phyloP scores from a whole-genome alignment of 2,329 filamentous ascomycete species.

The Trichoderma sp. region DNA sequence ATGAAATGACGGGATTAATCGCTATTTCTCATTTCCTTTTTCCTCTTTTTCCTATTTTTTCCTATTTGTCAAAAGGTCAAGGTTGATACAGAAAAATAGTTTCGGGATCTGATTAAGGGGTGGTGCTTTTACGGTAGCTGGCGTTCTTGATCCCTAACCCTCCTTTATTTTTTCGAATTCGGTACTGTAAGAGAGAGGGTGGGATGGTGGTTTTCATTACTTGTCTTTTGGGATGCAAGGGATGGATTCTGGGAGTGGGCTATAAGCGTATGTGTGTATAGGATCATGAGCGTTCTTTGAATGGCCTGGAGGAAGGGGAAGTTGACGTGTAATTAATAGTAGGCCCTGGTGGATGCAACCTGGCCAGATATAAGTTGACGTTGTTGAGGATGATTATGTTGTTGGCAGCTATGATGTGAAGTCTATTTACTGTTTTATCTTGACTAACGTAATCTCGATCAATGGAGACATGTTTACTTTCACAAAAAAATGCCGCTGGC shows the following conservation, averaged over 20 bases:
- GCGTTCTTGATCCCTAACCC: not conserved
- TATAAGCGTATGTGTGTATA: not conserved
- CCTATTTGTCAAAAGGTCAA: conserved; percentile 5
- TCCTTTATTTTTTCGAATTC: not conserved
- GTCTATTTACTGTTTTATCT: not conserved
- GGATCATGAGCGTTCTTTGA: not conserved
- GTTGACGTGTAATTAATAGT: not conserved
- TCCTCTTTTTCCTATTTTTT: not conserved
- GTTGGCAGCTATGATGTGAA: not conserved
- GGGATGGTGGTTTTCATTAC: not conserved
- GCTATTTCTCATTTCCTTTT: not conserved
- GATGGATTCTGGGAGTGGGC: not conserved
- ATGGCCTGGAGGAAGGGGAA: not conserved
- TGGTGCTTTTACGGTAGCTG: not conserved
- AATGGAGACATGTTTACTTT: not conserved
- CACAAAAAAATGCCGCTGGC: not conserved
- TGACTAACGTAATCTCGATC: not conserved
- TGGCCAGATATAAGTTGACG: not conserved
- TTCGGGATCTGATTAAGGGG: not conserved
- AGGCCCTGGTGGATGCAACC: not conserved
- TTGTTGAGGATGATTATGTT: not conserved
- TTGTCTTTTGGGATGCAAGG: not conserved
- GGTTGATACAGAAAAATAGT: conserved; percentile 21
- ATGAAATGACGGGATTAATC: not conserved
- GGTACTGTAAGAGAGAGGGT: not conserved